A percentile compares a stretch with the other conserved stretches of the same genome.
Evolutionary conservation across 2,329 filamentous ascomycete species (phyloP).

Genomic region (Aspergillus udagawae): DNA sequence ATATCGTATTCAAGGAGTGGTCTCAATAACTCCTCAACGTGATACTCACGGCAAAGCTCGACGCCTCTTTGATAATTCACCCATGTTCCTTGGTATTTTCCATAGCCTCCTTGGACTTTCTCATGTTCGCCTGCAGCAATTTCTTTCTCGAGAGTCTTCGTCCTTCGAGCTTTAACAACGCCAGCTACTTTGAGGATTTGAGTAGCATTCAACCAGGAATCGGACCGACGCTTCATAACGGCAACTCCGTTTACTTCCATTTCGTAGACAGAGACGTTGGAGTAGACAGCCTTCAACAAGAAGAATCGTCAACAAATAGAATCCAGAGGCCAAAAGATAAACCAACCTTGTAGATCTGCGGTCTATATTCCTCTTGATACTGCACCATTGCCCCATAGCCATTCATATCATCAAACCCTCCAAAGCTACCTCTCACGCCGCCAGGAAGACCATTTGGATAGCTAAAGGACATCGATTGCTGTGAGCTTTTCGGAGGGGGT

Average conservation of each 20-base stretch:
- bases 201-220: slow-evolving; percentile 96
- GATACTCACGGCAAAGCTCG: slow-evolving; percentile 79
- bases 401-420: slow-evolving; percentile 39
- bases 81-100: slow-evolving; percentile 99
- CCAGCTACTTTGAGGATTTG: slow-evolving; percentile 97
- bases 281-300: slow-evolving; percentile 70
- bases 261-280: slow-evolving; percentile 93
- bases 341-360: slow-evolving; percentile 47
- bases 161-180: slow-evolving; percentile 95
- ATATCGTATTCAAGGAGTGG: slow-evolving; percentile 50
- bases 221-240: slow-evolving; percentile 91
- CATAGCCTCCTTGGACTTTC: slow-evolving; percentile 97
- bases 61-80: slow-evolving; percentile 89
- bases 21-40: slow-evolving; percentile 47
- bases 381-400: slow-evolving; percentile 35
- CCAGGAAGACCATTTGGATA: slow-evolving; percentile 36
- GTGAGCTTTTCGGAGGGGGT: slow-evolving; percentile 39
- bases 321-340: slow-evolving; percentile 1
- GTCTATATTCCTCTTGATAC: slow-evolving; percentile 38
- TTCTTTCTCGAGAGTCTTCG: slow-evolving; percentile 96
- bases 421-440: slow-evolving; percentile 31
- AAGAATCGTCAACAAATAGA: slow-evolving; percentile 11
- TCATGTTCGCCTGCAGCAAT: slow-evolving; percentile 95
- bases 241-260: slow-evolving; percentile 94
- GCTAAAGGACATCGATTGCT: slow-evolving; percentile 42